Evolutionary conservation across 2,329 filamentous ascomycete genomes (phyloP).

Genomic region (Juglanconis juglandina): DNA sequence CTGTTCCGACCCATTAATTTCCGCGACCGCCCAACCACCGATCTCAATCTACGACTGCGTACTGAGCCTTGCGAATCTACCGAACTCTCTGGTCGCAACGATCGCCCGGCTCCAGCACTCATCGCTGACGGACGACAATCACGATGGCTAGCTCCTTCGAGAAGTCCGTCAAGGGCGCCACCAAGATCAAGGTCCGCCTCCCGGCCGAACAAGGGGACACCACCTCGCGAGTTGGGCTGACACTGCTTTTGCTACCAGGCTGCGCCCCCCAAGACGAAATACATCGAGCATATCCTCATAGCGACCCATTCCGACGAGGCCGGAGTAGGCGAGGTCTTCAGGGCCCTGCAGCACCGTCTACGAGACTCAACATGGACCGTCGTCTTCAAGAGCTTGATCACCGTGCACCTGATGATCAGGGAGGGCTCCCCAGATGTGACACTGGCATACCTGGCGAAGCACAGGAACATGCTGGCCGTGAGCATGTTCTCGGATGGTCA

Average conservation of each 20-base stretch:
- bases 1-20: background rate
- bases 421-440: conserved; percentile 90
- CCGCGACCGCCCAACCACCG: background rate
- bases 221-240: conserved; percentile 18
- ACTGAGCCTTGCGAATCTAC: background rate
- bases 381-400: conserved; percentile 95
- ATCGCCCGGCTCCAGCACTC: background rate
- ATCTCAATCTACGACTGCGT: background rate
- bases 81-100: background rate
- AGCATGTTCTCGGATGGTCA: conserved; percentile 89
- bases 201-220: background rate
- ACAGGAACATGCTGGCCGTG: conserved; percentile 79
- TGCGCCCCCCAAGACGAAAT: conserved; percentile 96
- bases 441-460: conserved; percentile 75
- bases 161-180: conserved; percentile 98
- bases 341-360: conserved; percentile 80
- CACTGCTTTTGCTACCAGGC: conserved; percentile 51
- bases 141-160: conserved; percentile 86
- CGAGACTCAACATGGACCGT: conserved; percentile 99
- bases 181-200: conserved; percentile 81
- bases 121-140: background rate
- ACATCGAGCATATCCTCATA: conserved; percentile 95
- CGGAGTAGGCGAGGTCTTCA: conserved; percentile 92
- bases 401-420: conserved; percentile 94
- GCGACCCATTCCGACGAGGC: conserved; percentile 93